A percentile compares a stretch with the other conserved stretches of the same genome.
These are phyloP conservation scores for Colletotrichum siamense DNA, from an alignment of 2,329 filamentous ascomycete species.

Conservation along the genomic window DNA sequence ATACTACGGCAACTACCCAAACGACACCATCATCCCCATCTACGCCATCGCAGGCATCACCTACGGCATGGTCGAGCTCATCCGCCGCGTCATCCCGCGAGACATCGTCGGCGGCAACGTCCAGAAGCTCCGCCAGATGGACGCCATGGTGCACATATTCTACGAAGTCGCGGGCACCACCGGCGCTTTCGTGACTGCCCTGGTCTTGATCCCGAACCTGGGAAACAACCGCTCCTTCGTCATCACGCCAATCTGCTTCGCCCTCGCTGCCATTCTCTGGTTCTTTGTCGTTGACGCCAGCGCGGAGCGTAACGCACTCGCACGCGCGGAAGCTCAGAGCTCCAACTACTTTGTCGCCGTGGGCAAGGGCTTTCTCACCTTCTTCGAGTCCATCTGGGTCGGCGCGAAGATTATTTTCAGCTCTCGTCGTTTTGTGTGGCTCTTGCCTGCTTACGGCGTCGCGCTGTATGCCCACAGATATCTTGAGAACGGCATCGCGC, in stretches of 20 bases:
- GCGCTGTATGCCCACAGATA: slow-evolving; percentile 56
- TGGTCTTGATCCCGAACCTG: slow-evolving; percentile 53
- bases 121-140: slow-evolving; percentile 53
- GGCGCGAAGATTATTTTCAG: slow-evolving; percentile 52
- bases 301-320: slow-evolving; percentile 28
- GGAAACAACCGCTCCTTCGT: slow-evolving; percentile 59
- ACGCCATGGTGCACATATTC: slow-evolving; percentile 35
- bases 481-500: slow-evolving; percentile 53
- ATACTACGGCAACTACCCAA: slow-evolving; percentile 53
- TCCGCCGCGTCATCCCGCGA: slow-evolving; percentile 54
- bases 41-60: slow-evolving; percentile 47
- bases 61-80: slow-evolving; percentile 57
- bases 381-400: slow-evolving; percentile 47
- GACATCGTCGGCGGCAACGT: slow-evolving; percentile 57
- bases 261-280: slow-evolving; percentile 45
- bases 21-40: slow-evolving; percentile 54
- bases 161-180: slow-evolving; percentile 49
- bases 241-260: slow-evolving; percentile 54
- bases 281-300: slow-evolving; percentile 49
- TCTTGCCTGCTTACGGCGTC: slow-evolving; percentile 53
- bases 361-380: background rate
- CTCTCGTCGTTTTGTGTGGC: slow-evolving; percentile 53
- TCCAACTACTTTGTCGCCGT: background rate
- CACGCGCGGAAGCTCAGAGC: slow-evolving; percentile 24
- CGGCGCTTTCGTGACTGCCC: slow-evolving; percentile 52